Base-by-base conservation (phyloP, 1,284 basidiomycete genomes). In the Apiotrichum sp. region DNA sequence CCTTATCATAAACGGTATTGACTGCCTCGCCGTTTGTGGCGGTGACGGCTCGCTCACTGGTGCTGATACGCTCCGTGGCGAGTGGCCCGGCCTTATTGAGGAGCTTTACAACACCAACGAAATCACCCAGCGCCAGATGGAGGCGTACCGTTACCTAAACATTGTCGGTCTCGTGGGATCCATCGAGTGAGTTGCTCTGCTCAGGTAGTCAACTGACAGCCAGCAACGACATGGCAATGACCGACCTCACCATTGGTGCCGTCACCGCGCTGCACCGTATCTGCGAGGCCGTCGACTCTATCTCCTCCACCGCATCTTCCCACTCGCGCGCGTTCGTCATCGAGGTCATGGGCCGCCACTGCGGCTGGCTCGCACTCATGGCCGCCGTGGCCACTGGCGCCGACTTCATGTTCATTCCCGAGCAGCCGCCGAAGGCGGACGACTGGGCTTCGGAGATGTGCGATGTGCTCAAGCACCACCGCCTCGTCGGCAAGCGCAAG, bases 271-370 rank as follows among this genome's bases (percentile, higher is more conserved):
- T 98, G 36, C 90, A 95, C 67, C 84, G 96, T 44, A 98, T 98
- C 59, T 98, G 93, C 75, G 96, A 98, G 76, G 85, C 93, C 14
- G 89, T 99, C 73, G 95, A 99, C 75, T 93, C 92, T 61, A 98
- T 99, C 77, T 95, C 93, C 63, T 95, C 93, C 6, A 98, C 95
- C 1, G 95, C 95, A 10, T 85, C 84, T 56, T 95, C 91, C 52
- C 95, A 99, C 76, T 96, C 92, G 13, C 84, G 96, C 62, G 96
- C 96, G 0, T 99, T 99, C 76, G 95, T 98, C 48, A 83, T 99
- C 36, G 96, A 98, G 73, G 95, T 98, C 60, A 99, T 98, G 96
- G 96, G 96, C 32, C 80, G 95, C 49, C 90, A 98, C 72, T 98
- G 96, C 72, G 96, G 96, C 38, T 98, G 93, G 96, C 81, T 98